Evolutionary conservation across 164 flowering plant species (phyloP).

Genomic region (Piper betle): DNA sequence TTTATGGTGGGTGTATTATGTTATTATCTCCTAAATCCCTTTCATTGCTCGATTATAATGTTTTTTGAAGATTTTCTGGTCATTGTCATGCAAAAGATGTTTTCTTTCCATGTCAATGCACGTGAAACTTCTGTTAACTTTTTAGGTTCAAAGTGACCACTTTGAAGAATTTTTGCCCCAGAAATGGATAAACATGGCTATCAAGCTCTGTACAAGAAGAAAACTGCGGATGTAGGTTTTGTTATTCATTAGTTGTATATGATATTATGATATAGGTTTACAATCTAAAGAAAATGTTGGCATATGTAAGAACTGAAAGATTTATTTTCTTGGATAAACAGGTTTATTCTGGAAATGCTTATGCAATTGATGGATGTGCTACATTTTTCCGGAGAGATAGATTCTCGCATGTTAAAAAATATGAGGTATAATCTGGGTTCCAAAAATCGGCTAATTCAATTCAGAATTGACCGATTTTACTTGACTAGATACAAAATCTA

Average conservation of each 20-base stretch:
- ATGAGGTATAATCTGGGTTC: constrained; percentile 82
- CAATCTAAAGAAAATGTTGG: background rate
- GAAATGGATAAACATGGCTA: constrained; percentile 97
- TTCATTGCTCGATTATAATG: too few relatives aligned
- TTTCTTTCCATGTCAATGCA: background rate
- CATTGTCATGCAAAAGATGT: background rate
- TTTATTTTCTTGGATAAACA: constrained; percentile 12
- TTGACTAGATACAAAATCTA: too few relatives aligned
- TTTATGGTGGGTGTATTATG: too few relatives aligned
- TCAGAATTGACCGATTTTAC: too few relatives aligned
- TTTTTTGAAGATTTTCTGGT: background rate
- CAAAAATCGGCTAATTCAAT: too few relatives aligned
- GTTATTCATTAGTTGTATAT: too few relatives aligned
- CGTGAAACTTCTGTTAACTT: background rate
- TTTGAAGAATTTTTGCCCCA: constrained; percentile 86
- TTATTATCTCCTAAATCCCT: too few relatives aligned
- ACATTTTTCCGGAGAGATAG: constrained; percentile 92
- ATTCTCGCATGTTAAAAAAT: constrained; percentile 92
- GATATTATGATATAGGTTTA: background rate
- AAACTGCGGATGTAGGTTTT: constrained; percentile 64
- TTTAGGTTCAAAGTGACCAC: constrained; percentile 90
- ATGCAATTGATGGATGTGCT: constrained; percentile 81
- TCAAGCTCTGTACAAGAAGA: constrained; percentile 75
- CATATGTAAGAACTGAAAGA: too few relatives aligned
- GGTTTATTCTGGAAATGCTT: constrained; percentile 50